These are phyloP conservation scores for Gracilaria caudata DNA, from an alignment of 23 red algal genomes.

Conservation along the genomic window DNA sequence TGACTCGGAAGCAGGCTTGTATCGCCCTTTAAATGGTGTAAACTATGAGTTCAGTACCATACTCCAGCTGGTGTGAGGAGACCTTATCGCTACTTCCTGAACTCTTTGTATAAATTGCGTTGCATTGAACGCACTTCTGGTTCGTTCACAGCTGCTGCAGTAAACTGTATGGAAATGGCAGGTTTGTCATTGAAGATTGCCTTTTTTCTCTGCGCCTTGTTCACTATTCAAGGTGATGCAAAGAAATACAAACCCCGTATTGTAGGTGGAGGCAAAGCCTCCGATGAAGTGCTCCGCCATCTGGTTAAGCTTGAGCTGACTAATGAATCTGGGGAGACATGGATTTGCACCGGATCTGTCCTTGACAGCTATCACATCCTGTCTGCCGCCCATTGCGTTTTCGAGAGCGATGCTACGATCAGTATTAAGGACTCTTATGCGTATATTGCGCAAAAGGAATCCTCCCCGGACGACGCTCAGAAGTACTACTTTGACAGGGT, in stretches of 20 bases:
- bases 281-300: slow-evolving; percentile 5
- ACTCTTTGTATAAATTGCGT: too few species aligned
- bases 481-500: slow-evolving; percentile 37
- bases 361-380: slow-evolving; percentile 25
- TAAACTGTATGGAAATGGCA: not conserved
- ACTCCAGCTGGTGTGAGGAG: too few species aligned
- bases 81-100: too few species aligned
- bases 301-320: slow-evolving; percentile 19
- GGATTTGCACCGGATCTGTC: slow-evolving; percentile 25
- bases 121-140: too few species aligned
- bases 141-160: not conserved
- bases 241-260: not conserved
- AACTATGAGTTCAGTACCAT: too few species aligned
- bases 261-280: slow-evolving; percentile 38
- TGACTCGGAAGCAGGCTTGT: too few species aligned
- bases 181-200: not conserved
- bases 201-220: not conserved
- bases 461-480: not conserved
- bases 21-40: too few species aligned
- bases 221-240: not conserved
- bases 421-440: slow-evolving; percentile 5
- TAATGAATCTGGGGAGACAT: not conserved
- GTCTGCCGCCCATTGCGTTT: slow-evolving; percentile 46
- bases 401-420: not conserved
- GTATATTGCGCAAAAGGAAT: slow-evolving; percentile 9